Evolutionary conservation across 768 basidiomycete species (phyloP), one percentile per base, ranked within the genome.

Genomic region (Xerocomellus intermedius): DNA sequence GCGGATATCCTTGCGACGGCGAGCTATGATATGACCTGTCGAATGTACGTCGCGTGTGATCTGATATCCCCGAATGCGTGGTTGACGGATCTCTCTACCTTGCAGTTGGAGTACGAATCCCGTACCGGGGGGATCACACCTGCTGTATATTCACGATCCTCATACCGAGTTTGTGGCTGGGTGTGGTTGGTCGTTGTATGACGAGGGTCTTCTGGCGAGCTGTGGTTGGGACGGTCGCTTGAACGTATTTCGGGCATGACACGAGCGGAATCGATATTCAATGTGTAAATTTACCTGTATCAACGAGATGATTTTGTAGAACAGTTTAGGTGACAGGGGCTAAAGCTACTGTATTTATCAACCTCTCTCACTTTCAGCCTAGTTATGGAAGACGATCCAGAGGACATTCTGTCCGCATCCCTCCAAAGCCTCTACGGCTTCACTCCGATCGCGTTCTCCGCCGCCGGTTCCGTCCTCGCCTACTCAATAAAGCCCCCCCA

Each of bases 121-220:
- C 10, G 62, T 69, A 2, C 70, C 78, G 24, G 74, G 73, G 22
- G 75, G 80, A 50, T 71, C 77, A 2, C 79, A 84, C 56, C 67
- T 89, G 46, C 67, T 88, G 55, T 70, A 85, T 56, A 86, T 94
- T 33, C 88, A 97, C 66, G 87, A 93, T 66, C 77, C 85, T 7
- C 96, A 98, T 67, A 95, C 91, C 2, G 96, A 98, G 73, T 98
- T 98, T 71, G 93, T 96, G 22, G 89, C 90, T 39, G 95, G 92
- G 0, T 87, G 90, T 64, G 80, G 82, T 44, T 97, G 95, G 94
- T 92, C 91, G n/a, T 70, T 97, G 63, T 94, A 85, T 59, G 93
- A 97, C 45, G 86, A 91, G 64, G 91, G 91, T 1, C 67, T 94
- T 17, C 65, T 98, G 44, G 94, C 91, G 38, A 95, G 87, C 55